Evolutionary conservation across 2,329 filamentous ascomycete species (phyloP).

Genomic region (Aspergillus sp.): DNA sequence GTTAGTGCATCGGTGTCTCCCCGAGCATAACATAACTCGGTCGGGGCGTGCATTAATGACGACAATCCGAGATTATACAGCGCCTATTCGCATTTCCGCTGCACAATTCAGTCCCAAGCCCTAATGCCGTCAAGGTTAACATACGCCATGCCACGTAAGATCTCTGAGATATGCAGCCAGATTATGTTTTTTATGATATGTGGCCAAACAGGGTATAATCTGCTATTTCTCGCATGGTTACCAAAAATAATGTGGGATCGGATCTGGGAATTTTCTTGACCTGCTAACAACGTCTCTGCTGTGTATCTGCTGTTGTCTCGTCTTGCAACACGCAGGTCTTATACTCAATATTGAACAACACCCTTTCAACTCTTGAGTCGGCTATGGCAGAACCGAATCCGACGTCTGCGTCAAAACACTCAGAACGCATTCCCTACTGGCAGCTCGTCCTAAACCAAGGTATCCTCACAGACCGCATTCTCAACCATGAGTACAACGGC

Average conservation of each 20-base stretch:
- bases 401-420: neutral
- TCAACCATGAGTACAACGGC: slow-evolving; percentile 33
- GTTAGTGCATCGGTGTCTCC: too few species aligned
- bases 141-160: neutral
- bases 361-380: neutral
- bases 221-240: neutral
- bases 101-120: neutral
- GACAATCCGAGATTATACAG: neutral
- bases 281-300: too few species aligned
- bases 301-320: too few species aligned
- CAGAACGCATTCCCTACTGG: slow-evolving; percentile 30
- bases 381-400: neutral
- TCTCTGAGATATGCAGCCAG: neutral
- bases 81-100: neutral
- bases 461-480: slow-evolving; percentile 28
- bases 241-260: neutral
- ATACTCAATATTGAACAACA: too few species aligned
- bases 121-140: neutral
- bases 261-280: neutral
- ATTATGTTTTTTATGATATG: neutral
- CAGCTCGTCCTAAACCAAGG: slow-evolving; percentile 33
- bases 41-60: too few species aligned
- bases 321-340: too few species aligned
- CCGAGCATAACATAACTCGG: too few species aligned
- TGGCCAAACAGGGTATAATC: neutral